phyloP scores from a whole-genome alignment of 2,329 filamentous ascomycete genomes.

The Trichophyton schoenleinii region DNA sequence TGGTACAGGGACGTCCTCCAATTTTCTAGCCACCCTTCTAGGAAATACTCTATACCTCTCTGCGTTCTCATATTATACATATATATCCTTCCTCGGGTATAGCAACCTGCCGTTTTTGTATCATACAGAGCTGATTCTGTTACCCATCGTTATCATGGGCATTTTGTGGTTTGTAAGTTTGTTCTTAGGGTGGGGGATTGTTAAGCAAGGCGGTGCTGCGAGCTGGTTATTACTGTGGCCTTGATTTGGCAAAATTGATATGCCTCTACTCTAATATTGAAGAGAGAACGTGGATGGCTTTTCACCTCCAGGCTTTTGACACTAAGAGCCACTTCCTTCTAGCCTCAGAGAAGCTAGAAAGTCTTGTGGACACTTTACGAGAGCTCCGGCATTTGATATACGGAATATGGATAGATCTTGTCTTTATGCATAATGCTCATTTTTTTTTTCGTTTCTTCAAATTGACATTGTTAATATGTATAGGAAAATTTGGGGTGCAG shows the following conservation, averaged over 20 bases:
- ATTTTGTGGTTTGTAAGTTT: conserved; percentile 46
- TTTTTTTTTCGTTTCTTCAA: not conserved
- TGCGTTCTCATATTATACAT: conserved; percentile 53
- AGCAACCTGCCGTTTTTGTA: conserved; percentile 56
- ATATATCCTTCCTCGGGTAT: conserved; percentile 57
- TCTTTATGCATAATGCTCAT: not conserved
- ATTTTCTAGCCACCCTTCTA: conserved; percentile 41
- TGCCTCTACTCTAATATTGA: not conserved
- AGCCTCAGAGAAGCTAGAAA: no score
- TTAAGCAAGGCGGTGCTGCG: conserved; percentile 32
- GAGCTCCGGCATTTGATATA: not conserved
- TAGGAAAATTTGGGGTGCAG: no score
- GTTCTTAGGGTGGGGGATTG: conserved; percentile 35
- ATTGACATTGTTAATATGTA: not conserved
- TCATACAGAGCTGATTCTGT: conserved; percentile 53
- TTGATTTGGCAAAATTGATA: not conserved
- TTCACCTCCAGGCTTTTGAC: not conserved
- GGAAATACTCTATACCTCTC: conserved; percentile 56
- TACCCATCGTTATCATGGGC: conserved; percentile 47
- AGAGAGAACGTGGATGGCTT: not conserved
- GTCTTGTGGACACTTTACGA: not conserved
- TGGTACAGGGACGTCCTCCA: conserved; percentile 33
- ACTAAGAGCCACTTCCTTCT: no score
- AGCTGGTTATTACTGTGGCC: conserved; percentile 35
- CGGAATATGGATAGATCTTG: conserved; percentile 1